Base-by-base conservation (phyloP, 148 eudicot genomes). In the Rhododendron molle region DNA sequence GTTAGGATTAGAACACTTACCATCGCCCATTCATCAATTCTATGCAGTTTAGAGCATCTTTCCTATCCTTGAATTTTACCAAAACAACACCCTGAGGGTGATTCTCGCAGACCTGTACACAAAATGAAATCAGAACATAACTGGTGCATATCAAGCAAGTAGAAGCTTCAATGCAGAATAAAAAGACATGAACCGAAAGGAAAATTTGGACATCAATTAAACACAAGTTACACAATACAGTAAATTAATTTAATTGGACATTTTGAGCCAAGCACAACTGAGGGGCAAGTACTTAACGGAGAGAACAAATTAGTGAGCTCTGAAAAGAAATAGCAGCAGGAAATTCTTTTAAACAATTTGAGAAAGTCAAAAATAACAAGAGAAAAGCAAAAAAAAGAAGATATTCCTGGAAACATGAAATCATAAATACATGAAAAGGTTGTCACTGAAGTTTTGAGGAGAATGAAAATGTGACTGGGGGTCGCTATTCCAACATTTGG, bases 31-130 rank as follows among this genome's bases (percentile, higher is more conserved):
- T 89, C 99, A 97, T 97, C 87, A 87, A 40, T 85, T 95, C 96
- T 69, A 97, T 93, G 90, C 99, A 95, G 86, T 91, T 93, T 34
- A 85, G 91, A 36, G 98, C 99, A 91, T 94, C 98, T 62, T 88
- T 90, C 78, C 92, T 90, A 80, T 97, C 99, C 92, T 97, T 97
- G 87, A 83, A 97, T 85, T 86, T 97, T 49, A 97, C 98, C 86
- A 95, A 90, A 50, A 97, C 94, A 85, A 95, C 99, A 83, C 99
- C 99, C 81, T 97, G 98, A 10, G 99, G 99, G 67, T 97, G 93
- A 87, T 92, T 94, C 91, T 95, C 98, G 83, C 96, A 95, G 16
- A 97, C 96, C 99, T 97, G 92, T 67, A 87, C 77, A 87, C 60
- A 89, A 20, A 30, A 36, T 21, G 81, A 86, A 60, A 21, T 28